These are phyloP conservation scores for Hevea brasiliensis DNA, from an alignment of 345 rosid genomes.

Conservation along the genomic window DNA sequence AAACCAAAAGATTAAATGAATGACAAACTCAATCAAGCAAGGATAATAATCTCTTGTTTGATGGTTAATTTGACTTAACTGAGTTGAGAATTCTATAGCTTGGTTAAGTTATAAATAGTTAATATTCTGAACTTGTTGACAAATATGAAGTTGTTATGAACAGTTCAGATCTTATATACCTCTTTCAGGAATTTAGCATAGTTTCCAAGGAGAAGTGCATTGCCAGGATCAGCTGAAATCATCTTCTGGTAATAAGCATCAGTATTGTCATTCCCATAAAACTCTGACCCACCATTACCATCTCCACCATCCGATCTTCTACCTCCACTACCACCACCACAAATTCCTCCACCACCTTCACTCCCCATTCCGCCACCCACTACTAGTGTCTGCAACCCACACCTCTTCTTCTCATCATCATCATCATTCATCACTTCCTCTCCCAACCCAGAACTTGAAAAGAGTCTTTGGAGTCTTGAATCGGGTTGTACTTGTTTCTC, in stretches of 20 bases:
- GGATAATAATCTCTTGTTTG: too few relatives aligned
- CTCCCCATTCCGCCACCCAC: constrained; percentile 28
- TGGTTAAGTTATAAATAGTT: too few relatives aligned
- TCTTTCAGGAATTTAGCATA: constrained; percentile 73
- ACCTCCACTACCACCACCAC: constrained; percentile 22
- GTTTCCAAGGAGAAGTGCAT: constrained; percentile 58
- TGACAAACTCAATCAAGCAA: too few relatives aligned
- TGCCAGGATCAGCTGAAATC: constrained; percentile 57
- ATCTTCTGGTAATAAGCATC: constrained; percentile 57
- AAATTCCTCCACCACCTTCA: constrained; percentile 28
- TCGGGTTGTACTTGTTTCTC: constrained; percentile 11
- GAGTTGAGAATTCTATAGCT: too few relatives aligned
- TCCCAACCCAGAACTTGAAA: constrained; percentile 53
- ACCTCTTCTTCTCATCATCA: constrained; percentile 14
- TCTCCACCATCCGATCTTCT: constrained; percentile 25
- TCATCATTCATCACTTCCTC: constrained; percentile 24
- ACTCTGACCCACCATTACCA: constrained; percentile 28
- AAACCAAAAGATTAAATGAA: background rate
- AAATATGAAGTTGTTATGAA: too few relatives aligned
- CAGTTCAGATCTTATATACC: constrained; percentile 25
- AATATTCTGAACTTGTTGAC: too few relatives aligned
- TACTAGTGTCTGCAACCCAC: constrained; percentile 31
- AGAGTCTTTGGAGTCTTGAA: constrained; percentile 28
- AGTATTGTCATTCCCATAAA: constrained; percentile 41
- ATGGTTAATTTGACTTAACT: too few relatives aligned